Evolutionary conservation across 371 early-diverging fungal species (phyloP).

Genomic region (Mycotypha africana): DNA sequence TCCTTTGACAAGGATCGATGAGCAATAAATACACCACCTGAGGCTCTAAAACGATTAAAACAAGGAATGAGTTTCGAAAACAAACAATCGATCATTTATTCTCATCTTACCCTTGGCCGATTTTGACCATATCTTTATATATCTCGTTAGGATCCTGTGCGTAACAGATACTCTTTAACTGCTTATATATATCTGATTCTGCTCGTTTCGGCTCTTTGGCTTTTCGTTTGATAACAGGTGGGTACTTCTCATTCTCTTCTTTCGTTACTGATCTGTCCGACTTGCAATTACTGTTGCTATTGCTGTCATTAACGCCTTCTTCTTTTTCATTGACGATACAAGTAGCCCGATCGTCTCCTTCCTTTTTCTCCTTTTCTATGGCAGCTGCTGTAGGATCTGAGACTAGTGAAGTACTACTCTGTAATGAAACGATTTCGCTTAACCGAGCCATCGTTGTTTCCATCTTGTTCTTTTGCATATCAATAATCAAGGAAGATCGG

Average conservation of each 20-base stretch:
- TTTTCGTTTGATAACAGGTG: constrained; percentile 15
- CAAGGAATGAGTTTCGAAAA: neutral
- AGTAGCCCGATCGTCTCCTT: too few species aligned
- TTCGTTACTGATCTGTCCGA: neutral
- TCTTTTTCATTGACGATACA: too few species aligned
- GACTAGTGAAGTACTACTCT: too few species aligned
- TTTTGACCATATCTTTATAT: constrained; percentile 76
- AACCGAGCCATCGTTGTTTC: too few species aligned
- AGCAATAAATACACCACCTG: constrained; percentile 60
- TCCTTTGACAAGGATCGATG: constrained; percentile 27
- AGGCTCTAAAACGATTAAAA: constrained; percentile 16
- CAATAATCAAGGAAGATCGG: too few species aligned
- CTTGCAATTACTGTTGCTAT: neutral
- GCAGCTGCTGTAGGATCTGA: too few species aligned
- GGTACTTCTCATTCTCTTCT: constrained; percentile 1
- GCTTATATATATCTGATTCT: constrained; percentile 66
- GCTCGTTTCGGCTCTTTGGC: constrained; percentile 8
- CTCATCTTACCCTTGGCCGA: constrained; percentile 78
- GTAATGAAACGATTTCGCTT: too few species aligned
- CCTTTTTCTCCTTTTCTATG: too few species aligned
- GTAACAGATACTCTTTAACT: constrained; percentile 79
- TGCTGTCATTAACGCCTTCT: too few species aligned
- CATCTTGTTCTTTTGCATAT: too few species aligned
- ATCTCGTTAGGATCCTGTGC: constrained; percentile 77
- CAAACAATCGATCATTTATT: neutral